These are phyloP conservation scores for Ustilago sp. DNA, from an alignment of 1,284 basidiomycete species.

Conservation along the genomic window DNA sequence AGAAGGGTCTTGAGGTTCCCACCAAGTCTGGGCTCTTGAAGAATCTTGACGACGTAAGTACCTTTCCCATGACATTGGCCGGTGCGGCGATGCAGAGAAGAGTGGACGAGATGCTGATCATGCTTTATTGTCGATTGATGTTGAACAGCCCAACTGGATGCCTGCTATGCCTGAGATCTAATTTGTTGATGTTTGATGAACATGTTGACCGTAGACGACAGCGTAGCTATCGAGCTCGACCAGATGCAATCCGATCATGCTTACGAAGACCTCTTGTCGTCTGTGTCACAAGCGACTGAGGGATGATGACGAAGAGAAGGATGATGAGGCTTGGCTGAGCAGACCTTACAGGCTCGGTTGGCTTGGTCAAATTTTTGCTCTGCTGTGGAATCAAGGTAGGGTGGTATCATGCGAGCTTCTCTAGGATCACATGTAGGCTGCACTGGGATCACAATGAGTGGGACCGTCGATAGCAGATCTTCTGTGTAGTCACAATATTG, in stretches of 20 bases:
- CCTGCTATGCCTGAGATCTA: constrained; percentile 46
- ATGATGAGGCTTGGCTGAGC: not conserved
- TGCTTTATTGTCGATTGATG: not conserved
- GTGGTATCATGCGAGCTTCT: not conserved
- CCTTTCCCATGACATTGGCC: not conserved
- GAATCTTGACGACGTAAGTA: constrained; percentile 47
- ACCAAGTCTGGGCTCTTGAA: constrained; percentile 29
- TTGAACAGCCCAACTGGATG: constrained; percentile 46
- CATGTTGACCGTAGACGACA: not conserved
- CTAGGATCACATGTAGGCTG: not conserved
- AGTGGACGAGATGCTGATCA: not conserved
- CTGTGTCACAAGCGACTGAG: not conserved
- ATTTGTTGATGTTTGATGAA: not conserved
- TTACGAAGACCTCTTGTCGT: not conserved
- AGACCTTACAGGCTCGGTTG: not conserved
- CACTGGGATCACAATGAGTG: not conserved
- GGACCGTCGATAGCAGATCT: not conserved
- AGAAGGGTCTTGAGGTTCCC: constrained; percentile 37
- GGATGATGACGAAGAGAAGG: not conserved
- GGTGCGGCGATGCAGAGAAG: not conserved
- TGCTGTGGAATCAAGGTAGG: not conserved
- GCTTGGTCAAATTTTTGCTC: not conserved
- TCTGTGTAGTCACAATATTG: not conserved
- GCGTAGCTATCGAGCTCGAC: not conserved
- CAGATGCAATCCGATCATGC: not conserved